Percentiles rank a stretch among this genome's conserved stretches.
Conservation (phyloP, 345 rosid species). For the Brassica cretica region DNA sequence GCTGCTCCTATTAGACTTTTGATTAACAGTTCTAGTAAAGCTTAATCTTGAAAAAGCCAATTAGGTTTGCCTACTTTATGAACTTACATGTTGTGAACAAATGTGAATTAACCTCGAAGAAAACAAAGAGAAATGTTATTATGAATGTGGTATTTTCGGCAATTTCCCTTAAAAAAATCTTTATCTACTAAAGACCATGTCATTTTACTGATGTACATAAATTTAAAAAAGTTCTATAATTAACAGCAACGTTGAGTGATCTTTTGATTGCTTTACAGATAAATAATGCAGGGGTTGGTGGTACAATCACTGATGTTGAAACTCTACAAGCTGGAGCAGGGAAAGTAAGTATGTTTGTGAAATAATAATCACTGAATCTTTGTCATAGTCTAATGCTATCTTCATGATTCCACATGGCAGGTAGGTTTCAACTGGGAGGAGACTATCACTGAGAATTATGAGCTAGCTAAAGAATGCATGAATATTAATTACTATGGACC, state of each 20-base stretch:
- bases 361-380: background rate
- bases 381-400: background rate
- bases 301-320: constrained; percentile 29
- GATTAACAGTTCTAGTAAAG: background rate
- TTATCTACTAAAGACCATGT: background rate
- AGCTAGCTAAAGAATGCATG: constrained; percentile 43
- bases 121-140: too few relatives aligned
- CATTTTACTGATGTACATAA: too few relatives aligned
- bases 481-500: constrained; percentile 55
- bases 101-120: background rate
- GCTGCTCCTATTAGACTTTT: background rate
- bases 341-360: constrained; percentile 19
- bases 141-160: too few relatives aligned
- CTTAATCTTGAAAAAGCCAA: background rate
- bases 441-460: constrained; percentile 33
- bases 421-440: constrained; percentile 38
- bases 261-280: constrained; percentile 35
- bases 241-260: background rate
- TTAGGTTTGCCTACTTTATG: background rate
- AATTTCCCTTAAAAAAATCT: too few relatives aligned
- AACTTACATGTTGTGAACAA: too few relatives aligned
- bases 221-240: background rate
- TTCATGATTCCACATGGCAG: background rate
- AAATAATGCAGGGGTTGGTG: constrained; percentile 56
- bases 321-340: constrained; percentile 26